These are phyloP conservation scores for Vicia faba DNA, from an alignment of 306 rosid species.

Conservation along the genomic window DNA sequence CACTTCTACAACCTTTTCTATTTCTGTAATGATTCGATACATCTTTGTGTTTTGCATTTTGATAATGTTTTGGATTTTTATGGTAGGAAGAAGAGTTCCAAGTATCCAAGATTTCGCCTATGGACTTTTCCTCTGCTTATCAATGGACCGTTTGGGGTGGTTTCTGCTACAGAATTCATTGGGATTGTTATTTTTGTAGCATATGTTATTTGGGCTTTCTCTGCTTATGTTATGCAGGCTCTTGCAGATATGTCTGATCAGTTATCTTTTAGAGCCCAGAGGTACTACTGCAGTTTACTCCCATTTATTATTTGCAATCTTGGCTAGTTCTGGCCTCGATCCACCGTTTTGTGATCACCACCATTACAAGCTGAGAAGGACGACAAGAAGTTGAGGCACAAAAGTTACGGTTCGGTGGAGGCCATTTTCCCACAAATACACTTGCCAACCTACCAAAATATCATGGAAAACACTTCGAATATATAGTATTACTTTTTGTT, in stretches of 20 bases:
- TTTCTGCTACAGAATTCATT: conserved; percentile 78
- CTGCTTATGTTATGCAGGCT: conserved; percentile 47
- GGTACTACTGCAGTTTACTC: conserved; percentile 40
- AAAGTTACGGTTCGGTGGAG: too few relatives aligned
- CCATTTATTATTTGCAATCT: too few relatives aligned
- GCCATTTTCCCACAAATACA: too few relatives aligned
- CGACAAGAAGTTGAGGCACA: too few relatives aligned
- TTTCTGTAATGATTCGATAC: background rate
- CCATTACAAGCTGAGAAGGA: too few relatives aligned
- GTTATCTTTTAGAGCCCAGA: conserved; percentile 38
- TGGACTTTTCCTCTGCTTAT: conserved; percentile 90
- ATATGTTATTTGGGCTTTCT: conserved; percentile 73
- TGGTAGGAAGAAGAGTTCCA: conserved; percentile 58
- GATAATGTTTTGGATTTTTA: conserved; percentile 16
- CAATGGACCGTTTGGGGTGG: conserved; percentile 86
- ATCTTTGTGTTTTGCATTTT: background rate
- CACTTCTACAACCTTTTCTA: background rate
- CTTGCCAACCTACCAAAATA: too few relatives aligned
- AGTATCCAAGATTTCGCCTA: conserved; percentile 59
- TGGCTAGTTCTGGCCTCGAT: too few relatives aligned
- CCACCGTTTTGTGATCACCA: too few relatives aligned
- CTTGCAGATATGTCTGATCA: conserved; percentile 30
- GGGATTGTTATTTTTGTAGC: conserved; percentile 67
- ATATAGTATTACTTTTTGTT: too few relatives aligned
- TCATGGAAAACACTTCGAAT: too few relatives aligned